Evolutionary conservation across 2,329 filamentous ascomycete species (phyloP).

Genomic region (Claviceps humidiphila): DNA sequence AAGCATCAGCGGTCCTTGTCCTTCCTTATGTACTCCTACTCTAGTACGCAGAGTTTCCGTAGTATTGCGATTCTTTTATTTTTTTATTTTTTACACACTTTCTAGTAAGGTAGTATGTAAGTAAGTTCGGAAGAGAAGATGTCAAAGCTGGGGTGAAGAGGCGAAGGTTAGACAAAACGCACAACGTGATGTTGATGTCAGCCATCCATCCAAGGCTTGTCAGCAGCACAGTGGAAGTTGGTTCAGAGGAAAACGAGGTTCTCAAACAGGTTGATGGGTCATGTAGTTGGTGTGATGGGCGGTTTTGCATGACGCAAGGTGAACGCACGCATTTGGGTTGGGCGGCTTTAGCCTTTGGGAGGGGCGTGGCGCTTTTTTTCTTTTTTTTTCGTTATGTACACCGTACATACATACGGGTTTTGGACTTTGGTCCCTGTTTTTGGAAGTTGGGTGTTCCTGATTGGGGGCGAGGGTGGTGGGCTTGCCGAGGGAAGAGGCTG

Average conservation of each 20-base stretch:
- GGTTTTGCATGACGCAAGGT: conserved; percentile 1
- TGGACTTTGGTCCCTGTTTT: background rate
- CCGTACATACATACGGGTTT: background rate
- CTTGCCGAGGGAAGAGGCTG: background rate
- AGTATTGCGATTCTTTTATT: too few relatives aligned
- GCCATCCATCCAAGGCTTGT: background rate
- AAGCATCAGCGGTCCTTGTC: background rate
- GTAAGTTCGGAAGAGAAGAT: too few relatives aligned
- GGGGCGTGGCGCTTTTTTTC: background rate
- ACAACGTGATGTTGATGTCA: conserved; percentile 1
- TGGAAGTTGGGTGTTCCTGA: background rate
- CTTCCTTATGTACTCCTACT: background rate
- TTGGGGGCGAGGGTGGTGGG: too few relatives aligned
- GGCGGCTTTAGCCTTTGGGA: background rate
- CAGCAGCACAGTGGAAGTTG: background rate
- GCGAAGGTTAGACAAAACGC: background rate
- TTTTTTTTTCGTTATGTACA: background rate
- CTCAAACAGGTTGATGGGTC: too few relatives aligned
- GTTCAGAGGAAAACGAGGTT: background rate
- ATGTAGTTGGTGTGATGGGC: background rate
- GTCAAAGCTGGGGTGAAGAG: background rate
- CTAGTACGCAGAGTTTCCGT: background rate
- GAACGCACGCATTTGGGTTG: background rate
- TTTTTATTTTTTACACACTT: too few relatives aligned
- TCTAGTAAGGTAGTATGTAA: too few relatives aligned